Evolutionary conservation across 2,329 filamentous ascomycete species (phyloP).

Genomic region (Periconia sp.): DNA sequence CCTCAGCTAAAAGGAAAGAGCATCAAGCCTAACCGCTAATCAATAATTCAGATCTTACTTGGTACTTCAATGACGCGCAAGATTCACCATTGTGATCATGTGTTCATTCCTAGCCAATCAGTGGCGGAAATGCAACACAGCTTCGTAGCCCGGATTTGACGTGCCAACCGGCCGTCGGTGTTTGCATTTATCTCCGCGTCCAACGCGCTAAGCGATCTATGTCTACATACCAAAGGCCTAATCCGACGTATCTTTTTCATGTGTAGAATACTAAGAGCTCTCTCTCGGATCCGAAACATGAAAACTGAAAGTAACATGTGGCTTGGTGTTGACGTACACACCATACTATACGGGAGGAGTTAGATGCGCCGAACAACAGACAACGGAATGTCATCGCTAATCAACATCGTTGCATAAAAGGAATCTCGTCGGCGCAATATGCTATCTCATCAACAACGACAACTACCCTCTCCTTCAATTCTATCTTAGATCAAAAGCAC

Average conservation of each 20-base stretch:
- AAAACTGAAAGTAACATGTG: neutral
- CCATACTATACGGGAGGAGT: too few relatives aligned
- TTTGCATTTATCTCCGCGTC: neutral
- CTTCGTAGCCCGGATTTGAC: neutral
- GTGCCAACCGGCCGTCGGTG: neutral
- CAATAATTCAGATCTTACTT: constrained; percentile 11
- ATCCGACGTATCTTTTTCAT: neutral
- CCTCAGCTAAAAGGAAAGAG: neutral
- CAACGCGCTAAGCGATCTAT: neutral
- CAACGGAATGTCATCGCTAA: too few relatives aligned
- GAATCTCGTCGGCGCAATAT: too few relatives aligned
- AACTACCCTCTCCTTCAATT: too few relatives aligned
- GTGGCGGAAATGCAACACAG: neutral
- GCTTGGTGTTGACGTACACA: neutral
- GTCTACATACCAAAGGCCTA: neutral
- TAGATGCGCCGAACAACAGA: neutral
- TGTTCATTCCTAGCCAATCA: neutral
- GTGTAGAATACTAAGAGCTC: neutral
- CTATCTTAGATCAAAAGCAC: neutral
- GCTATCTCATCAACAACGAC: too few relatives aligned
- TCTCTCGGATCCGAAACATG: neutral
- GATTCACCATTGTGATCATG: neutral
- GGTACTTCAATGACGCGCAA: constrained; percentile 8
- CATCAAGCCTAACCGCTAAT: neutral
- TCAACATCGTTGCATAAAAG: too few relatives aligned